Base-by-base conservation (phyloP, 2,329 filamentous ascomycete species). In the Tricladium varicosporioides region DNA sequence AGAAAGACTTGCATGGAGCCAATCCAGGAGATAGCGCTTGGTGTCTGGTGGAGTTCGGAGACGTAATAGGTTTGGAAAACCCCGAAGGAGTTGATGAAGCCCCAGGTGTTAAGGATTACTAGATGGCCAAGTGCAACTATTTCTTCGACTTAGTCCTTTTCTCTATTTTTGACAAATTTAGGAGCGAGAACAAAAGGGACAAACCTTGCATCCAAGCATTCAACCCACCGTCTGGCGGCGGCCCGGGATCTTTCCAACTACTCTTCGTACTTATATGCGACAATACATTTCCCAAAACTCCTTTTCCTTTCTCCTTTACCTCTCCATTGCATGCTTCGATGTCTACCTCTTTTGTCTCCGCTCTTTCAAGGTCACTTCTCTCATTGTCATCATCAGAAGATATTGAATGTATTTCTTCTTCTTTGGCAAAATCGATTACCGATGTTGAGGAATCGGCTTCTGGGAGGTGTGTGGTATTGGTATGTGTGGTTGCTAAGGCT, bases 51-150 rank as follows among this genome's bases (percentile, higher is more conserved):
- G 7, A 77, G 65, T 0, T 64, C 53, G 5, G 65, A 65, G 2
- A 70, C 67, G 58, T 79, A 78, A 64, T 77, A 76, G 13, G 69
- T 66, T 66, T 79, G 75, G 58, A 77, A 79, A 22, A 77, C 67
- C 9, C 76, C 75, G 53, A 74, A 77, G 5, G 70, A 71, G 53
- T 73, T 73, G 56, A 73, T 69, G 51, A 71, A 68, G 2, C 71
- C 71, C 73, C 69, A 71, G 11, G 69, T 71, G 40, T 67, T 67
- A 59, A 69, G 65, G 27, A 70, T 63, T 1, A 69, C 66, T 0
- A 70, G 57, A 53, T 69, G 67, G 7, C 51, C 58, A 9, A 65
- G 53, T 10, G 60, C 53, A 22, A 58, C 65, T 68, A 27, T 40
- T 16, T 49, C 33, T 22, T 36, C 11, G 13, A 13, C 5, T 7